These are phyloP conservation scores for Sonneratia alba DNA, from an alignment of 345 rosid species.

Conservation along the genomic window DNA sequence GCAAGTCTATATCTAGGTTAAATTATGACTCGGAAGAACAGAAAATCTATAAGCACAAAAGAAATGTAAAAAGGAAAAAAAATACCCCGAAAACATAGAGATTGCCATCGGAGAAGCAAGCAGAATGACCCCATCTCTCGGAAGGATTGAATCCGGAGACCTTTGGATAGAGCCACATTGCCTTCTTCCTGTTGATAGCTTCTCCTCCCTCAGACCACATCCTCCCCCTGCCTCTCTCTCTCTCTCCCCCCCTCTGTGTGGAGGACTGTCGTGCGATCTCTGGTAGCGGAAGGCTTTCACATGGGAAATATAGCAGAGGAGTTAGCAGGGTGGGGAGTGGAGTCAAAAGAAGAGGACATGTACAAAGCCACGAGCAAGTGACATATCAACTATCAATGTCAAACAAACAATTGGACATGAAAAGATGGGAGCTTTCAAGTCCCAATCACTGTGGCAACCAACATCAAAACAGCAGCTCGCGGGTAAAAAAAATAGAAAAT, in stretches of 20 bases:
- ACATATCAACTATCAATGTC: conserved; percentile 66
- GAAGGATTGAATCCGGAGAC: conserved; percentile 49
- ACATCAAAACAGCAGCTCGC: conserved; percentile 23
- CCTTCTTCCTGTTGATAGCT: conserved; percentile 28
- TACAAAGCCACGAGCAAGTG: conserved; percentile 27
- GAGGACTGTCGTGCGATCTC: neutral
- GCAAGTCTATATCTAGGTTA: no score
- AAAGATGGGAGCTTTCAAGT: conserved; percentile 84
- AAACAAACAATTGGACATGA: conserved; percentile 40
- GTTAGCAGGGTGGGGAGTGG: conserved; percentile 9
- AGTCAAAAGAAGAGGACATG: conserved; percentile 39
- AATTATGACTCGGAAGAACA: conserved; percentile 3
- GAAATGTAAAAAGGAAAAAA: neutral
- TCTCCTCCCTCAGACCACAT: conserved; percentile 44
- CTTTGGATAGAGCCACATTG: conserved; percentile 70
- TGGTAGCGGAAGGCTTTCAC: conserved; percentile 7
- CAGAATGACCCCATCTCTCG: conserved; percentile 80
- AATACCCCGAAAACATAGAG: conserved; percentile 66
- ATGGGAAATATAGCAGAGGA: conserved; percentile 1
- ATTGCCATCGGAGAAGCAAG: conserved; percentile 51
- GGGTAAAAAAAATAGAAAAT: conserved; percentile 9
- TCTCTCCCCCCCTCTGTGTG: neutral
- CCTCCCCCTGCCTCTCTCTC: neutral
- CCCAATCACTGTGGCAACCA: conserved; percentile 58
- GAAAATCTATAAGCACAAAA: neutral